phyloP scores from a whole-genome alignment of 257 asterid genomes.

The Salvia splendens region DNA sequence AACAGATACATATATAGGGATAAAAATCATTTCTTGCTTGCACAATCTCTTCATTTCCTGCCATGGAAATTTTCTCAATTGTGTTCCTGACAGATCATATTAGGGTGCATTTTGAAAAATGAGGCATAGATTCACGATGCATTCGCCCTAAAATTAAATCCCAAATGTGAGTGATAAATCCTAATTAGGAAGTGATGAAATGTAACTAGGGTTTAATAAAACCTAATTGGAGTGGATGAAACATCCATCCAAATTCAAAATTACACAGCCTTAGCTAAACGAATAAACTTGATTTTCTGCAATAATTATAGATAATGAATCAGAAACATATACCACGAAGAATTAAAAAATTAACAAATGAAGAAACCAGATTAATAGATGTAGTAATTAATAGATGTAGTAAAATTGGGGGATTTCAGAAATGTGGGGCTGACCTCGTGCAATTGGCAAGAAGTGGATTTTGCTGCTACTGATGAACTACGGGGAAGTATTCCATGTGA shows the following conservation, averaged over 20 bases:
- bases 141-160: no score
- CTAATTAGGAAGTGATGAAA: no score
- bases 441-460: slow-evolving; percentile 38
- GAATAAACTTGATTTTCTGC: background rate
- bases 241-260: background rate
- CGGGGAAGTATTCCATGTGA: slow-evolving; percentile 17
- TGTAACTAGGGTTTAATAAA: no score
- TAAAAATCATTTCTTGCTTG: background rate
- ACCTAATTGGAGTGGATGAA: background rate
- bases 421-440: slow-evolving; percentile 36
- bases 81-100: no score
- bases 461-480: slow-evolving; percentile 27
- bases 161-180: no score
- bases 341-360: background rate
- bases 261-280: background rate
- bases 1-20: background rate
- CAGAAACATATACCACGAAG: background rate
- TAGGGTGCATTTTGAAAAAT: no score
- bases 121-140: no score
- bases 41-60: no score
- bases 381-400: no score
- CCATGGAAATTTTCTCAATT: no score
- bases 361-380: no score
- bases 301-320: background rate
- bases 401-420: no score